Conservation (phyloP, 73 alveolate species). For the Tetrahymena thermophila region DNA sequence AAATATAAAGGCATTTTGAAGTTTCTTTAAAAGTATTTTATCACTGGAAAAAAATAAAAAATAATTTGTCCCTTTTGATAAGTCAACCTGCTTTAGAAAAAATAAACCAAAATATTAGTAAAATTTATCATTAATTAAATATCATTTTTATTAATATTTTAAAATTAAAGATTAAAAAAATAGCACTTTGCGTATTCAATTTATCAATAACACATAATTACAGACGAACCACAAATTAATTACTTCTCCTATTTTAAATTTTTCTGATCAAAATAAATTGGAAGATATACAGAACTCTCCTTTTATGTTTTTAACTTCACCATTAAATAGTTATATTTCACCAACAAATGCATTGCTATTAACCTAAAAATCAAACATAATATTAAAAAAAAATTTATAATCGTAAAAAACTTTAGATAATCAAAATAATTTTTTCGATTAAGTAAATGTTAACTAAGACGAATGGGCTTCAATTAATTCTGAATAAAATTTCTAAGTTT, state of each 20-base stretch:
- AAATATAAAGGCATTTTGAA: background rate
- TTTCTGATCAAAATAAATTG: background rate
- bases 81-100: background rate
- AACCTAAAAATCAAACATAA: no score
- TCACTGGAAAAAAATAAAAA: background rate
- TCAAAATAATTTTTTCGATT: no score
- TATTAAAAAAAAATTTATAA: no score
- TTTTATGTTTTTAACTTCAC: background rate
- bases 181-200: no score
- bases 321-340: background rate
- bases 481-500: no score
- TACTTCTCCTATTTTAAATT: background rate
- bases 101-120: no score
- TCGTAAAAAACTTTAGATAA: no score
- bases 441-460: no score
- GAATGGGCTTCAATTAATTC: no score
- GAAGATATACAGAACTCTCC: background rate
- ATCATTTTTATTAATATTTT: no score
- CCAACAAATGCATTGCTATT: background rate
- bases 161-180: no score
- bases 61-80: background rate
- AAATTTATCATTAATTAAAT: no score
- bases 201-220: background rate
- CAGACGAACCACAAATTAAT: background rate
- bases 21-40: background rate